These are phyloP conservation scores for Xylariales sp. DNA, from an alignment of 2,329 filamentous ascomycete genomes.

Conservation along the genomic window DNA sequence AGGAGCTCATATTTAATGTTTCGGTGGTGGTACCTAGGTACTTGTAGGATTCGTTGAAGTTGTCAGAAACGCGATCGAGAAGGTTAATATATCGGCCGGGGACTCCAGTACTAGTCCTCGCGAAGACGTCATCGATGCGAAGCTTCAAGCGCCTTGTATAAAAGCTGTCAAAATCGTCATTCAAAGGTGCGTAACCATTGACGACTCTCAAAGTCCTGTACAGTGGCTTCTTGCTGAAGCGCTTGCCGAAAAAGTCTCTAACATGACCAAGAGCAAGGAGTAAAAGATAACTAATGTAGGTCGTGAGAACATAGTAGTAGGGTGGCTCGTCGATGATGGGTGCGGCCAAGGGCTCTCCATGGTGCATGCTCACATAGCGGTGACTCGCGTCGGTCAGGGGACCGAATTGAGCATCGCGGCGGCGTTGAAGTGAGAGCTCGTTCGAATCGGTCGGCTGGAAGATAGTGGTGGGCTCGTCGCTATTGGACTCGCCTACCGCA, in stretches of 20 bases:
- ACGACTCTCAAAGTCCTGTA: constrained; percentile 85
- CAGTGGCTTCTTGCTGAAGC: constrained; percentile 83
- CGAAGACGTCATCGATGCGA: constrained; percentile 96
- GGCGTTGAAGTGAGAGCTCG: constrained; percentile 79
- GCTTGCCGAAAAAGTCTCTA: constrained; percentile 97
- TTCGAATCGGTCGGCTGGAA: constrained; percentile 90
- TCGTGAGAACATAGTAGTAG: constrained; percentile 96
- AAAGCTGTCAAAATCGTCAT: constrained; percentile 99
- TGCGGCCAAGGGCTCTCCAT: constrained; percentile 80
- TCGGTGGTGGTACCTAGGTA: constrained; percentile 91
- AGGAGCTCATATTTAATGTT: constrained; percentile 98
- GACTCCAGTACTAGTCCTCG: constrained; percentile 90
- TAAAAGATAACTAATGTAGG: constrained; percentile 97
- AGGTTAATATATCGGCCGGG: constrained; percentile 94
- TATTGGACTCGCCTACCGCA: constrained; percentile 77
- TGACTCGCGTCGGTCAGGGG: constrained; percentile 84
- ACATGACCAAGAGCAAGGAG: constrained; percentile 96
- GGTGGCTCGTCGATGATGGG: constrained; percentile 95
- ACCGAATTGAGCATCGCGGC: constrained; percentile 90
- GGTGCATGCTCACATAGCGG: constrained; percentile 88
- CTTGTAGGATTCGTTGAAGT: constrained; percentile 91
- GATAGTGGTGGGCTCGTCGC: constrained; percentile 79
- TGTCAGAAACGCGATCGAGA: constrained; percentile 88
- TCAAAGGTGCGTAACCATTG: constrained; percentile 93
- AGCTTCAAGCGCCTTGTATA: constrained; percentile 93